phyloP scores from a whole-genome alignment of 2,329 filamentous ascomycete genomes.

The Pseudocercospora eumusae region DNA sequence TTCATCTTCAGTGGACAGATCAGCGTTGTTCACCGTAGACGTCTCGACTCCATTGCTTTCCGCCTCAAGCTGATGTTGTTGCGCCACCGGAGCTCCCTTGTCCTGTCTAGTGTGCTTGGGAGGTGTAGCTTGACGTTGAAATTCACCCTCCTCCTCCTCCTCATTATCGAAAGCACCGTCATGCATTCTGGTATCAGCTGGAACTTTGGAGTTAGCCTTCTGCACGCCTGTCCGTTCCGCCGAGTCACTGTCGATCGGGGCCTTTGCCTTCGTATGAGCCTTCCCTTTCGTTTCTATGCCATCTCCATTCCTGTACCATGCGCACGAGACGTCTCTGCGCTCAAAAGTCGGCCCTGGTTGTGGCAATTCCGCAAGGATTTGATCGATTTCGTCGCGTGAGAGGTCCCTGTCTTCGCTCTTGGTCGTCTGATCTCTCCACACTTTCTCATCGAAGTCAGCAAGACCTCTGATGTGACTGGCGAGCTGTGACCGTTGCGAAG shows the following conservation, averaged over 20 bases:
- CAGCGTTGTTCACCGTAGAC: conserved; percentile 18
- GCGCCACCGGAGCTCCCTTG: conserved; percentile 34
- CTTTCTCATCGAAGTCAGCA: conserved; percentile 53
- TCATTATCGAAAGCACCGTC: not conserved
- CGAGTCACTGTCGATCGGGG: not conserved
- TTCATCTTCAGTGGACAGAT: conserved; percentile 46
- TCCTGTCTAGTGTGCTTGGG: conserved; percentile 9
- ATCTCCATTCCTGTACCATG: conserved; percentile 41
- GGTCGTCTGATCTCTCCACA: conserved; percentile 41
- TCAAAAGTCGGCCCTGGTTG: not conserved
- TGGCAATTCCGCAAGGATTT: conserved; percentile 25
- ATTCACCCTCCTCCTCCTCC: conserved; percentile 19
- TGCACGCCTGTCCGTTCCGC: not conserved
- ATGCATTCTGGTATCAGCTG: conserved; percentile 9
- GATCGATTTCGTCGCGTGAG: conserved; percentile 19
- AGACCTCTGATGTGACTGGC: conserved; percentile 58
- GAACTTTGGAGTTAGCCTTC: not conserved
- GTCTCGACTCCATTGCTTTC: not conserved
- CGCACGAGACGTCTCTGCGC: conserved; percentile 21
- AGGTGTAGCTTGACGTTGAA: conserved; percentile 34
- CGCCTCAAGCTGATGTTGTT: not conserved
- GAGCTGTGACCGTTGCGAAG: conserved; percentile 53
- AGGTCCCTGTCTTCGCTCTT: conserved; percentile 7
- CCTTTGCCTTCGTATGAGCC: not conserved
- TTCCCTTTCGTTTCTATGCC: not conserved